Conservation (phyloP, 106 monocot species). For the Chionographis japonica region DNA sequence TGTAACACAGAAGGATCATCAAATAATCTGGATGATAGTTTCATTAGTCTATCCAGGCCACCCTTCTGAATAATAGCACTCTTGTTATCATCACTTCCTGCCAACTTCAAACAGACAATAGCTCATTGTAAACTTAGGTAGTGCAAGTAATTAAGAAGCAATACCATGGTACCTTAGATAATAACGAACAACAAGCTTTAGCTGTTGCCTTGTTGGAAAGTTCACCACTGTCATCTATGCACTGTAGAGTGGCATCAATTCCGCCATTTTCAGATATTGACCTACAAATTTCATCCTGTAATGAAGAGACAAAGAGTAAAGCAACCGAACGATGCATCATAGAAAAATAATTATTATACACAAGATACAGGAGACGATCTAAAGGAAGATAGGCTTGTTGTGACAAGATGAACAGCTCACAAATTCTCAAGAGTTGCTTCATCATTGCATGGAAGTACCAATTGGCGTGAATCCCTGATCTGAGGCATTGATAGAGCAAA, state of each 20-base stretch:
- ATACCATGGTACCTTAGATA: conserved; percentile 63
- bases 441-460: too few species aligned
- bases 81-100: conserved; percentile 91
- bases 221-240: conserved; percentile 51
- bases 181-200: conserved; percentile 80
- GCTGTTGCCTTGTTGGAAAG: conserved; percentile 37
- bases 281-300: conserved; percentile 93
- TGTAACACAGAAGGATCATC: conserved; percentile 82
- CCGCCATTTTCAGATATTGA: conserved; percentile 87
- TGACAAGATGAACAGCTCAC: not conserved
- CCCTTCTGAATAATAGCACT: conserved; percentile 61
- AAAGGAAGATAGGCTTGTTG: not conserved
- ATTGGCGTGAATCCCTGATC: too few species aligned
- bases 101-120: conserved; percentile 58
- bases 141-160: not conserved
- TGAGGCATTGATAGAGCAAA: too few species aligned
- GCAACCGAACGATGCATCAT: too few species aligned
- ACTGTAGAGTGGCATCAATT: conserved; percentile 68
- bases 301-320: conserved; percentile 5
- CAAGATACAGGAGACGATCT: too few species aligned
- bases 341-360: too few species aligned
- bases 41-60: conserved; percentile 71
- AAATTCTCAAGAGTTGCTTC: not conserved
- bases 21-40: conserved; percentile 69
- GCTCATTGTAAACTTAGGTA: conserved; percentile 2